These are phyloP conservation scores for Darksidea phi DNA, from an alignment of 495 filamentous ascomycete genomes.

Conservation along the genomic window DNA sequence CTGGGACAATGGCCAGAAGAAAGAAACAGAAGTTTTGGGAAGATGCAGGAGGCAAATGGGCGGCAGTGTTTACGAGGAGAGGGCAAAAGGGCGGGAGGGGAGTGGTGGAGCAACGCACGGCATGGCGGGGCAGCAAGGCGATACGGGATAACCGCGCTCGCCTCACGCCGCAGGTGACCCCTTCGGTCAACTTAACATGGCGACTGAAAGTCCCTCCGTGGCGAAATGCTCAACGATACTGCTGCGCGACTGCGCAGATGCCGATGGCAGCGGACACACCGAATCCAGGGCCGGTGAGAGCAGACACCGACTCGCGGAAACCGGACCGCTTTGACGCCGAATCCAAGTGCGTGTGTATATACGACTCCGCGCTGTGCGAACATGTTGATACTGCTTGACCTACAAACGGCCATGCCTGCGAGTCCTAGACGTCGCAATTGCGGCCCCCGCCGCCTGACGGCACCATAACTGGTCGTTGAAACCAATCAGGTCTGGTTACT, in stretches of 20 bases:
- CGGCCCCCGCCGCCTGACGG: too few species aligned
- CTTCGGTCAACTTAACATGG: neutral
- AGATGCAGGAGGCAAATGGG: slow-evolving; percentile 8
- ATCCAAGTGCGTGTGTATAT: too few species aligned
- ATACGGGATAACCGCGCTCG: neutral
- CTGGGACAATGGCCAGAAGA: slow-evolving; percentile 4
- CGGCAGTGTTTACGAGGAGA: too few species aligned
- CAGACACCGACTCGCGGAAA: too few species aligned
- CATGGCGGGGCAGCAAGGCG: slow-evolving; percentile 2
- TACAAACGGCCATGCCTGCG: too few species aligned
- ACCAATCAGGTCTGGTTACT: too few species aligned
- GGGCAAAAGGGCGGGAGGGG: neutral
- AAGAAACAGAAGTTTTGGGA: neutral
- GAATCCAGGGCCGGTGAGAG: too few species aligned
- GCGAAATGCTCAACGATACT: neutral
- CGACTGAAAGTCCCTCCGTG: slow-evolving; percentile 6
- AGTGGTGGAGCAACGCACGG: neutral
- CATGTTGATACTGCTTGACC: too few species aligned
- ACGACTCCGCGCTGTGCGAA: too few species aligned
- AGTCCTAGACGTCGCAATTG: too few species aligned
- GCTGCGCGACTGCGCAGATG: slow-evolving; percentile 25
- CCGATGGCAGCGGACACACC: neutral
- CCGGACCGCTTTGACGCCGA: too few species aligned
- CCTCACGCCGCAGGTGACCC: neutral
- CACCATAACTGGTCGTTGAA: too few species aligned